Base-by-base conservation (phyloP, 2,329 filamentous ascomycete genomes). In the Lecanicillium sp. region DNA sequence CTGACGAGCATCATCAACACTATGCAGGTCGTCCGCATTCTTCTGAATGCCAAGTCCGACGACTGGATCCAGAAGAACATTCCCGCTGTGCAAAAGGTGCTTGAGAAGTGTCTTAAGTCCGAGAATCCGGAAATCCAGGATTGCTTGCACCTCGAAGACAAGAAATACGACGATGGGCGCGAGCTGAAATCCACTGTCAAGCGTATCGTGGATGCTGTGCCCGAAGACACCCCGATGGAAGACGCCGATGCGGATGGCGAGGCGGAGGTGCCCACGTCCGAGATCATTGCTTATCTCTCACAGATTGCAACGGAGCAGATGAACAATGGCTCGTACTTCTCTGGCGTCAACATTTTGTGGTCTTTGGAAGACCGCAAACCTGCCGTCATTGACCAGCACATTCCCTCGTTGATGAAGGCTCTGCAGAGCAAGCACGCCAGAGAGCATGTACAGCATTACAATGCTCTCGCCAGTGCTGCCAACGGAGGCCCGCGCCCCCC, bases 81-180 rank as follows among this genome's bases (percentile, higher is more conserved):
- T 57, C 67, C 84, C 0, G 73, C 82, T 23, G 75, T 97, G 23
- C 89, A 96, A 63, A 95, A 89, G 62, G 80, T 97, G 11, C 69
- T 97, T 12, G 90, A 96, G 54, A 96, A 95, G 69, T 82, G 87
- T 11, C 70, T 98, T 46, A 88, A 87, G 58, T 91, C 84, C 3
- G 91, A 97, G 55, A 87, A 90, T 54, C 81, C 89, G 0, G 93
- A 98, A 61, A 82, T 98, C 8, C 94, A 98, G 58, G 91, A 97
- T 60, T 95, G 87, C 60, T 70, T 97, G 26, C 88, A 97, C 65
- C 75, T 83, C 21, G 72, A 81, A 3, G 84, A 90, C 55, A 79
- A 83, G 53, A 78, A 82, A 27, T 78, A 78, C 53, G 84, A 88
- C 46, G 81, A 87, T 38, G 80, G 77, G 15, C 81, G 82, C 6